Base-by-base conservation (phyloP, 164 flowering plant species). In the Tetrastigma voinierianum region DNA sequence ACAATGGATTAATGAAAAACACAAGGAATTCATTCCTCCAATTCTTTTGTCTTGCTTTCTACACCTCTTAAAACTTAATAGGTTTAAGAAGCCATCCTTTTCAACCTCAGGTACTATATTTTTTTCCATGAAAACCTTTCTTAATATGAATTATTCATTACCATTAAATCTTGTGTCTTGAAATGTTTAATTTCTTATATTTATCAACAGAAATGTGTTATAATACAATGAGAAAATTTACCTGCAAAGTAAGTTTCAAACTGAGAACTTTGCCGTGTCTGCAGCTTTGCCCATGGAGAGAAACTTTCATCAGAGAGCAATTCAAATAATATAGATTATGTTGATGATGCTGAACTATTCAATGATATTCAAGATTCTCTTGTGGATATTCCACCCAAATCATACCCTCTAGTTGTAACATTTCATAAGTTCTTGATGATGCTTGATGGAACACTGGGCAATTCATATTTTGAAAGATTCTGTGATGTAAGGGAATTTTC, bases 381-480 rank as follows among this genome's bases (percentile, higher is more conserved):
- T 62, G 57, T 61, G 52, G 79, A 74, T 65, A 68, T 90, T 61
- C 76, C 88, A 11, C 47, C 59, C 0, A 71, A 71, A 2, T 66
- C 62, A 9, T 92, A 77, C 67, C 97, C 97, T 17, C 88, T 92
- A 13, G 86, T 92, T 2, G 70, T 90, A 24, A 83, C 97, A 18
- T 88, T 90, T 54, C 80, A 64, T 1, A 91, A 91, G 73, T 85
- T 91, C 69, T 69, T 91, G 68, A 62, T 88, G 78, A 91, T 91
- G 96, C 92, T 91, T 49, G 96, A 91, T 71, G 88, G 89, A 7
- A 84, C 85, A 2, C 9, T 88, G 44, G 81, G 81, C 16, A 68
- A 49, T 19, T 90, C 97, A 0, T 92, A 71, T 57, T 91, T 91
- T 69, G 75, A 80, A 46, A 78, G 84, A 58, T 90, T 89, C 55